Evolutionary conservation across 352 stramenopile species (phyloP).

Genomic region (Phytophthora boehmeriae): DNA sequence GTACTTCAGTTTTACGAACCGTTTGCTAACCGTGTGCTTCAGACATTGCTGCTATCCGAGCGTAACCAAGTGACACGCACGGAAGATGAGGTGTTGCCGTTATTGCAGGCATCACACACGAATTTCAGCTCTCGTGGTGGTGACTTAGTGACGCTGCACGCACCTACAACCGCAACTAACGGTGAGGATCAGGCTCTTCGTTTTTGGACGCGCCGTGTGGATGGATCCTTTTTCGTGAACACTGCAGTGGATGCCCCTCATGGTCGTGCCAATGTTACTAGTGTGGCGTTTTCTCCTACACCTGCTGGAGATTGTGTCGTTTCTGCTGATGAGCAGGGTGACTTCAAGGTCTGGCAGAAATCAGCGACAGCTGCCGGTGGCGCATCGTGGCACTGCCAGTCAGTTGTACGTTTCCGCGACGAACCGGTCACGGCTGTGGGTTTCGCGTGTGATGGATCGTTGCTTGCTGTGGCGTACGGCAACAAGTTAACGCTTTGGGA

Average conservation of each 20-base stretch:
- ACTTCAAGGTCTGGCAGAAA: constrained; percentile 88
- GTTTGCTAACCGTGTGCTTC: constrained; percentile 77
- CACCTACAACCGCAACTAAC: constrained; percentile 23
- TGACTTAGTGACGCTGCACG: constrained; percentile 69
- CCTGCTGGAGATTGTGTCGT: constrained; percentile 51
- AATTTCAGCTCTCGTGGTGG: constrained; percentile 57
- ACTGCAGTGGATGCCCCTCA: constrained; percentile 86
- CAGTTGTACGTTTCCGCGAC: constrained; percentile 79
- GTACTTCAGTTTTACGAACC: constrained; percentile 86
- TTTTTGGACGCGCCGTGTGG: constrained; percentile 78
- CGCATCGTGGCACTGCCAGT: constrained; percentile 77
- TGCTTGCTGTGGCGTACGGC: constrained; percentile 85
- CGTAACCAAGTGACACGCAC: constrained; percentile 88
- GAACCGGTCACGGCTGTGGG: constrained; percentile 67
- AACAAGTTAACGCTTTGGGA: constrained; percentile 89
- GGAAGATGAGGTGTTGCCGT: constrained; percentile 61
- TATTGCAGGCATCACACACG: constrained; percentile 55
- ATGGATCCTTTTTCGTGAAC: constrained; percentile 81
- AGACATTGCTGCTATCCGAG: constrained; percentile 73
- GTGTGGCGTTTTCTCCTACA: constrained; percentile 59
- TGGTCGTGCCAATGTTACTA: constrained; percentile 52
- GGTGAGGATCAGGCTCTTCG: constrained; percentile 67
- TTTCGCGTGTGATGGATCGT: constrained; percentile 78
- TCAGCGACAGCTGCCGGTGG: constrained; percentile 8
- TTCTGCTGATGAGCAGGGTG: constrained; percentile 65